phyloP scores from a whole-genome alignment of 306 rosid genomes.

The Calophaca sinica region DNA sequence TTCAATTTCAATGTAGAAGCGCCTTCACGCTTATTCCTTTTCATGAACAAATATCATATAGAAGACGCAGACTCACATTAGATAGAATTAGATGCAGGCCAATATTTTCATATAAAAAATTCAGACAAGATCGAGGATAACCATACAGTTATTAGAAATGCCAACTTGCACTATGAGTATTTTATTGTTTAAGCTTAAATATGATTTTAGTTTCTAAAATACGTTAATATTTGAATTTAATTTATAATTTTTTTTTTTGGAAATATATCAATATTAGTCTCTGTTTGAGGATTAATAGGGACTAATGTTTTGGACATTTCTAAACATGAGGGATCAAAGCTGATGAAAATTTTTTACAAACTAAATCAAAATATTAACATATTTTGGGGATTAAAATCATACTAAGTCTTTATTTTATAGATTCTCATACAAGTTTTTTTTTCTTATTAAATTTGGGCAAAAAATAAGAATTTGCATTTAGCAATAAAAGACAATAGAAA shows the following conservation, averaged over 20 bases:
- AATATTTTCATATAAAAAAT: background rate
- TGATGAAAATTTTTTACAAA: no score
- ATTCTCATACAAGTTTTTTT: conserved; percentile 2
- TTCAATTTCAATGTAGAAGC: background rate
- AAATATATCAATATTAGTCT: no score
- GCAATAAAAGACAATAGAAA: background rate
- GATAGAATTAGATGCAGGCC: conserved; percentile 28
- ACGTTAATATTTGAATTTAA: background rate
- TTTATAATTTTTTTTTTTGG: no score
- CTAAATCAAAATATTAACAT: no score
- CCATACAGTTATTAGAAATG: conserved; percentile 10
- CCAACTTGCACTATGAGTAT: conserved; percentile 2
- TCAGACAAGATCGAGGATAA: conserved; percentile 40
- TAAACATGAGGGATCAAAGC: no score
- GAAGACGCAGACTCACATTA: background rate
- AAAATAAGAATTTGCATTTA: background rate
- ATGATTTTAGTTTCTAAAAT: no score
- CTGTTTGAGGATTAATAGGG: no score
- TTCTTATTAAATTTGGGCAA: background rate
- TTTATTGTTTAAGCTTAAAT: background rate
- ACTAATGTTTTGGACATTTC: no score
- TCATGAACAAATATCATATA: background rate
- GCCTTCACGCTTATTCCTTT: conserved; percentile 18
- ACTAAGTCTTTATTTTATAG: background rate
- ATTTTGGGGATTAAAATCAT: no score